Evolutionary conservation across 345 rosid species (phyloP).

Genomic region (Odontarrhena argentea): DNA sequence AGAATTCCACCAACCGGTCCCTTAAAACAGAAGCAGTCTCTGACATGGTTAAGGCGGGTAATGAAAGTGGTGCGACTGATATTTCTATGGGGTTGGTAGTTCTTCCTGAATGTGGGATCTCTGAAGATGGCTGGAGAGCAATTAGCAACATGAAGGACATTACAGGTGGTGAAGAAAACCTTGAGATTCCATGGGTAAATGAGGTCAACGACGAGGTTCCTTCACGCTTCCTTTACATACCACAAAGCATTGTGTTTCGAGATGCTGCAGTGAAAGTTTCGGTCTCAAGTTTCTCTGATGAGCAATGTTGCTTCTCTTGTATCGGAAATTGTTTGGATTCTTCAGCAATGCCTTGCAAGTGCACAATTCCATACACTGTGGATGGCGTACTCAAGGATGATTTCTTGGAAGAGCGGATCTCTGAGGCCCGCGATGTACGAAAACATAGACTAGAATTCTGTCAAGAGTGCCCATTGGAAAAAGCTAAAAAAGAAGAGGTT

Average conservation of each 20-base stretch:
- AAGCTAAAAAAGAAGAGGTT: conserved; percentile 51
- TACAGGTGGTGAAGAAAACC: conserved; percentile 62
- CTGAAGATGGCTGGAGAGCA: conserved; percentile 50
- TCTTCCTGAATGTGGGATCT: conserved; percentile 46
- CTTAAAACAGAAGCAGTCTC: conserved; percentile 11
- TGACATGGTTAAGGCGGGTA: conserved; percentile 32
- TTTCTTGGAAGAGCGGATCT: conserved; percentile 62
- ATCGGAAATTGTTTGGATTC: conserved; percentile 61
- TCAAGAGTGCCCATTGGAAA: conserved; percentile 66
- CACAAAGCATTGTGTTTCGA: conserved; percentile 52
- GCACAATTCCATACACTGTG: conserved; percentile 55
- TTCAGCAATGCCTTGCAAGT: conserved; percentile 46
- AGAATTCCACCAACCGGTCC: conserved; percentile 53
- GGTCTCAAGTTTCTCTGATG: conserved; percentile 46
- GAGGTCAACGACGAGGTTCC: conserved; percentile 57
- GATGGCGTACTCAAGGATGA: conserved; percentile 62
- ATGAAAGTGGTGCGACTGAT: conserved; percentile 32
- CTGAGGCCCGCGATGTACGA: conserved; percentile 57
- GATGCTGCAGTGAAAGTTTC: conserved; percentile 60
- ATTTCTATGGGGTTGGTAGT: conserved; percentile 44
- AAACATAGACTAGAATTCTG: conserved; percentile 54
- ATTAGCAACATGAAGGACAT: conserved; percentile 54
- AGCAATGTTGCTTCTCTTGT: conserved; percentile 62
- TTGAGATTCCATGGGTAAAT: conserved; percentile 68
- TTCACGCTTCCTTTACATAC: conserved; percentile 57